phyloP scores from a whole-genome alignment of 1,284 basidiomycete genomes.

The Ustilago sp. region DNA sequence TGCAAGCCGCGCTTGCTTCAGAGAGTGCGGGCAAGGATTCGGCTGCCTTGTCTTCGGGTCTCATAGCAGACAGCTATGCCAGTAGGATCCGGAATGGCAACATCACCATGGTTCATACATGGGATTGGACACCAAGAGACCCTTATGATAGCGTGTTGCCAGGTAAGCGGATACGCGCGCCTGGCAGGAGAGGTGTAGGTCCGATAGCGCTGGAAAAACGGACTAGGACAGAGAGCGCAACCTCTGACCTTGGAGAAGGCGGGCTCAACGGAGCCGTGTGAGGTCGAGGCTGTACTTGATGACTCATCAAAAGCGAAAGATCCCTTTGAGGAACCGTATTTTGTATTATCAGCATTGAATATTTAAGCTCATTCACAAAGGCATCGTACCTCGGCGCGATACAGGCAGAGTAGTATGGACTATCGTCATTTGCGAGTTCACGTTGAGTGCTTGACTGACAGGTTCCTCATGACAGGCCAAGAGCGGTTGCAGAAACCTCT shows the following conservation, averaged over 20 bases:
- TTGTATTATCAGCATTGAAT: slow-evolving; percentile 4
- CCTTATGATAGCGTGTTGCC: slow-evolving; percentile 46
- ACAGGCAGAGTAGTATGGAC: neutral
- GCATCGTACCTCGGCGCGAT: neutral
- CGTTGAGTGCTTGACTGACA: slow-evolving; percentile 6
- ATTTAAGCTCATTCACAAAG: neutral
- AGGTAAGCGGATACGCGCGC: slow-evolving; percentile 32
- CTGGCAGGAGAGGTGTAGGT: slow-evolving; percentile 26
- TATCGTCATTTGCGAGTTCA: neutral
- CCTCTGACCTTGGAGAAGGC: slow-evolving; percentile 16
- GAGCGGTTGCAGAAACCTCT: slow-evolving; percentile 53
- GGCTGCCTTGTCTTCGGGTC: slow-evolving; percentile 32
- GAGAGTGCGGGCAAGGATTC: slow-evolving; percentile 41
- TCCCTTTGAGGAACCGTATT: neutral
- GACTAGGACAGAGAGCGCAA: slow-evolving; percentile 22
- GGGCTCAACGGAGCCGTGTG: slow-evolving; percentile 10
- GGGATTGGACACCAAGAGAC: slow-evolving; percentile 58
- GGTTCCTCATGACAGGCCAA: slow-evolving; percentile 52
- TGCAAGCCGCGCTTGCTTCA: slow-evolving; percentile 47
- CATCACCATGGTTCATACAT: slow-evolving; percentile 61
- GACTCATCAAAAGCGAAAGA: slow-evolving; percentile 8
- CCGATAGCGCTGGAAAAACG: slow-evolving; percentile 46
- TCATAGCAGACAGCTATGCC: slow-evolving; percentile 50
- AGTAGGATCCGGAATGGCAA: slow-evolving; percentile 53
- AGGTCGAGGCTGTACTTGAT: neutral